These are phyloP conservation scores for Aspergillus campestris DNA, from an alignment of 495 filamentous ascomycete species.

Conservation along the genomic window DNA sequence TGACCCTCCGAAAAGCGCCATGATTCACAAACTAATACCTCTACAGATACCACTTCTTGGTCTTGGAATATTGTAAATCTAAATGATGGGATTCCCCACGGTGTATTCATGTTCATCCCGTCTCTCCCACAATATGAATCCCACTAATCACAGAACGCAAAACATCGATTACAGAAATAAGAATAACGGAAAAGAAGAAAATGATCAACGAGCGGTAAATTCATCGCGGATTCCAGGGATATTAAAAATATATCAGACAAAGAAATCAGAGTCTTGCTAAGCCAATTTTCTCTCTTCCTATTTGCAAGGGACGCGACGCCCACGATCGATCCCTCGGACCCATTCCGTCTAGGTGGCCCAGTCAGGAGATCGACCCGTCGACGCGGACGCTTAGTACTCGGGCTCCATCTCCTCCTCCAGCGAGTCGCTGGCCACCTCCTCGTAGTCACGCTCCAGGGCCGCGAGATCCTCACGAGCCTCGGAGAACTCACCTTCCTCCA, in stretches of 20 bases:
- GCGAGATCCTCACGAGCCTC: constrained; percentile 98
- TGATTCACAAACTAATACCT: too few species aligned
- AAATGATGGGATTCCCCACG: too few species aligned
- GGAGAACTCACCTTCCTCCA: constrained; percentile 99
- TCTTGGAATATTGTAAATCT: too few species aligned
- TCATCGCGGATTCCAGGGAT: constrained; percentile 37
- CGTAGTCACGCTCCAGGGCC: constrained; percentile 97
- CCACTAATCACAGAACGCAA: too few species aligned
- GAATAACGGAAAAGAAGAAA: background rate
- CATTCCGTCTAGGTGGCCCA: too few species aligned
- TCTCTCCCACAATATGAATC: too few species aligned
- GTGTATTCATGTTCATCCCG: too few species aligned
- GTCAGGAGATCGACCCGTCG: too few species aligned
- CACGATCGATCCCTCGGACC: too few species aligned
- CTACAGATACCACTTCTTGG: too few species aligned
- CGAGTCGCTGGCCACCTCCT: constrained; percentile 96
- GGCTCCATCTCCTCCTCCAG: constrained; percentile 79
- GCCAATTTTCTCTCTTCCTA: constrained; percentile 34
- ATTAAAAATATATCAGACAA: constrained; percentile 44
- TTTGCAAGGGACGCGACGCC: constrained; percentile 20
- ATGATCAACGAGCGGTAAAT: constrained; percentile 30
- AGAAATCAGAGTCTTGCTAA: constrained; percentile 36
- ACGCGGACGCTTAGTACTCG: constrained; percentile 67
- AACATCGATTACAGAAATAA: constrained; percentile 3
- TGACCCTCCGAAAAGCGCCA: too few species aligned